Evolutionary conservation across 2,329 filamentous ascomycete species (phyloP).

Genomic region (Zasmidium citrigriseum): DNA sequence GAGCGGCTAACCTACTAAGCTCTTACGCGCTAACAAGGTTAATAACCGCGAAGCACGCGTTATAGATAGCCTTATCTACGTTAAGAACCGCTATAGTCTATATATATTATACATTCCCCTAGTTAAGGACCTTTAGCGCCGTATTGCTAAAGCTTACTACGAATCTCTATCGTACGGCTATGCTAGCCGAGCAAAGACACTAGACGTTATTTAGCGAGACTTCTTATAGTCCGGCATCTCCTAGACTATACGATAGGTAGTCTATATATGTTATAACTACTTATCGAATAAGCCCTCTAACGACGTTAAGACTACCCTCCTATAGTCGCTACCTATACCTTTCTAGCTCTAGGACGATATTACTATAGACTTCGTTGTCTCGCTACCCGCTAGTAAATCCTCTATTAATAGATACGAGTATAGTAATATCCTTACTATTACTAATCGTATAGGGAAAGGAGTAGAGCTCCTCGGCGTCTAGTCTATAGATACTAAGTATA

Average conservation of each 20-base stretch:
- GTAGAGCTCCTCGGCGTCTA: too few relatives aligned
- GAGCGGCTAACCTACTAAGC: background rate
- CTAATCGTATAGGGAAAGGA: too few relatives aligned
- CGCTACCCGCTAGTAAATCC: too few relatives aligned
- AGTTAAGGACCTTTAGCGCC: too few relatives aligned
- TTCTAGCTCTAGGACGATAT: background rate
- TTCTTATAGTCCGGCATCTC: background rate
- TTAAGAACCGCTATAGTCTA: background rate
- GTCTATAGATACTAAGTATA: too few relatives aligned
- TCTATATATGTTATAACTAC: background rate
- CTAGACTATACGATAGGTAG: background rate
- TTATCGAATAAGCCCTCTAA: background rate
- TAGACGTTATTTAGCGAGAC: background rate
- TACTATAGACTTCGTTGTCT: background rate
- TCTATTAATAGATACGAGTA: too few relatives aligned
- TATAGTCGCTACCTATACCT: background rate
- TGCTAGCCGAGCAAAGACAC: background rate
- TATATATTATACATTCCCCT: background rate
- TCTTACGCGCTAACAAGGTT: background rate
- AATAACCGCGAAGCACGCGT: background rate
- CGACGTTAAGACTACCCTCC: background rate
- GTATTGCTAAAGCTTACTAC: background rate
- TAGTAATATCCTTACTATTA: too few relatives aligned
- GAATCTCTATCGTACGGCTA: background rate
- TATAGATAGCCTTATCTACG: too few relatives aligned